Evolutionary conservation across 2,329 filamentous ascomycete genomes (phyloP).

Genomic region (Bretziella fagacearum): DNA sequence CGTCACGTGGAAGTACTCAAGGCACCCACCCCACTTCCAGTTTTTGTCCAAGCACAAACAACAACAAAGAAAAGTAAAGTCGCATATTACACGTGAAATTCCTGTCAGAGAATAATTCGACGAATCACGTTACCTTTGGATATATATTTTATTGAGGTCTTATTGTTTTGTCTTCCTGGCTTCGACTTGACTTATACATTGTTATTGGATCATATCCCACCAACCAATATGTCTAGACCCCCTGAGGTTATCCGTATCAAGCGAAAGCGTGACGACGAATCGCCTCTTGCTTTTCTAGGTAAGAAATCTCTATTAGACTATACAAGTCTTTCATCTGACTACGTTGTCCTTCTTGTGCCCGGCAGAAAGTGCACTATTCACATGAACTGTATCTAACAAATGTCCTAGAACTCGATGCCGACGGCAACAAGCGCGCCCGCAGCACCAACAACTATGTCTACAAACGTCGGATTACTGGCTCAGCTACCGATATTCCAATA

Average conservation of each 20-base stretch:
- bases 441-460: conserved; percentile 38
- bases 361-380: conserved; percentile 17
- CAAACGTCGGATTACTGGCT: conserved; percentile 27
- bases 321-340: not conserved
- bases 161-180: no score
- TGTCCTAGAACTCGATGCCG: conserved; percentile 32
- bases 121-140: no score
- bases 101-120: no score
- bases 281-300: conserved; percentile 40
- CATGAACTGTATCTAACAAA: not conserved
- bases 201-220: not conserved
- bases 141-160: no score
- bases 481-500: conserved; percentile 13
- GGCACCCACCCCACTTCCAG: not conserved
- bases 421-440: conserved; percentile 34
- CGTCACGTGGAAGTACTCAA: conserved; percentile 3
- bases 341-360: no score
- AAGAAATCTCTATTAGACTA: conserved; percentile 4
- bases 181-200: no score
- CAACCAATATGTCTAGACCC: conserved; percentile 34
- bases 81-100: no score
- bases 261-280: conserved; percentile 39
- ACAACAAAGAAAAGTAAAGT: not conserved
- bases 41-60: not conserved
- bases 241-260: conserved; percentile 44